Conservation (phyloP, 2,329 filamentous ascomycete species). For the Neodidymelliopsis sp. region DNA sequence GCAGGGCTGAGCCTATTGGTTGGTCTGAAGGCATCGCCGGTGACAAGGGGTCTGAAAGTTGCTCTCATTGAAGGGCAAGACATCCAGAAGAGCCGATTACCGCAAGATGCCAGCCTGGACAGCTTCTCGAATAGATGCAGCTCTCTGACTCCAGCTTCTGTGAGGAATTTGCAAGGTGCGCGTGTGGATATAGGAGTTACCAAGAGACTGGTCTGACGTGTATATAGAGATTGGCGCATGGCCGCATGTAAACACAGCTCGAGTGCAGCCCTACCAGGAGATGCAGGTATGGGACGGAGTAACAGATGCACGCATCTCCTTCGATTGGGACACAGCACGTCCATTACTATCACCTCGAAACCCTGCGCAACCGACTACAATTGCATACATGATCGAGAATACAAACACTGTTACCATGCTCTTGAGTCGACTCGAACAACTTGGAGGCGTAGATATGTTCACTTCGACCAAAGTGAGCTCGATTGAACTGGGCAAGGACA, state of each 20-base stretch:
- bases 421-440: slow-evolving; percentile 72
- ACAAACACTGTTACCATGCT: slow-evolving; percentile 84
- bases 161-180: slow-evolving; percentile 73
- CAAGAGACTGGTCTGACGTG: slow-evolving; percentile 15
- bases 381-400: slow-evolving; percentile 98
- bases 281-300: slow-evolving; percentile 99
- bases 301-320: slow-evolving; percentile 84
- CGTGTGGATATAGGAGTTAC: not conserved
- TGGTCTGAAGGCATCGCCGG: slow-evolving; percentile 66
- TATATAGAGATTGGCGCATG: slow-evolving; percentile 77
- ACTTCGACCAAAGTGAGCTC: slow-evolving; percentile 79
- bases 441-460: slow-evolving; percentile 73
- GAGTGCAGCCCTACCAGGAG: slow-evolving; percentile 87
- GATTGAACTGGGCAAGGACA: slow-evolving; percentile 76
- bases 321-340: slow-evolving; percentile 71
- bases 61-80: slow-evolving; percentile 92
- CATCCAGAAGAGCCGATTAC: slow-evolving; percentile 71
- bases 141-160: slow-evolving; percentile 88
- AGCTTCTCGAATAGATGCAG: slow-evolving; percentile 94
- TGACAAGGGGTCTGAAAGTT: slow-evolving; percentile 78
- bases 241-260: slow-evolving; percentile 73
- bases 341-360: slow-evolving; percentile 49
- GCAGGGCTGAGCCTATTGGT: slow-evolving; percentile 75
- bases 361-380: slow-evolving; percentile 61
- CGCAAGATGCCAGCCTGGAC: slow-evolving; percentile 67